Percentiles rank a stretch among this genome's conserved stretches.
Conservation (phyloP, 108 stramenopile species). For the Fragilaria radians region DNA sequence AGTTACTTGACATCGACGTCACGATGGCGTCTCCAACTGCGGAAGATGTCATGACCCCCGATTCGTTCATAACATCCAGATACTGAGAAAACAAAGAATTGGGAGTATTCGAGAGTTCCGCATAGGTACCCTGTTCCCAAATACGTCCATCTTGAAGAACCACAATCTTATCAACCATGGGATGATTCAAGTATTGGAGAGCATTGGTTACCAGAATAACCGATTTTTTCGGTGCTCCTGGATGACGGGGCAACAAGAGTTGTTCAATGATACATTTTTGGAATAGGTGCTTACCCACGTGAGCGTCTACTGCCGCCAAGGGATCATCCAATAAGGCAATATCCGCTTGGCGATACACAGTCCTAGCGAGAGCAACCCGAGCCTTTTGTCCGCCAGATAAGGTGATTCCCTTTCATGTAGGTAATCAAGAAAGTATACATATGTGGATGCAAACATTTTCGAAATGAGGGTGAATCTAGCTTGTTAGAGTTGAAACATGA, state of each 20-base stretch:
- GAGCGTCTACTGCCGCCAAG: conserved; percentile 90
- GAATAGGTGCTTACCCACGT: conserved; percentile 89
- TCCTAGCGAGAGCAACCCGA: conserved; percentile 93
- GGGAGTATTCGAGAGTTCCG: conserved; percentile 42
- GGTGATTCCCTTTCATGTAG: conserved; percentile 50
- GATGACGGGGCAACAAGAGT: conserved; percentile 29
- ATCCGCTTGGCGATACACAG: conserved; percentile 87
- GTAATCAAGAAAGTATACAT: conserved; percentile 21
- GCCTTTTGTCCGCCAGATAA: conserved; percentile 93
- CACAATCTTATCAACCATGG: conserved; percentile 60
- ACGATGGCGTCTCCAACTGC: conserved; percentile 22
- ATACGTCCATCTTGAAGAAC: conserved; percentile 75
- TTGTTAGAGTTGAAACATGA: too few species aligned
- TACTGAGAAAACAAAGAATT: conserved; percentile 49
- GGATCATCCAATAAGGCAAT: conserved; percentile 91
- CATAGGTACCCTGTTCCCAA: conserved; percentile 73
- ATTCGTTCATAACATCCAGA: conserved; percentile 51
- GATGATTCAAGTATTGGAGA: conserved; percentile 74
- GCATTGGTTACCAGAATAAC: conserved; percentile 93
- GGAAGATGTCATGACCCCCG: conserved; percentile 19
- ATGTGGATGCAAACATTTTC: too few species aligned
- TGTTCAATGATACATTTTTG: conserved; percentile 79
- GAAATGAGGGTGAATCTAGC: too few species aligned
- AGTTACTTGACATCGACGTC: neutral
- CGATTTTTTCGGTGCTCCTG: conserved; percentile 16